Evolutionary conservation across 2,329 filamentous ascomycete genomes (phyloP).

Genomic region (Epichloe aotearoae): DNA sequence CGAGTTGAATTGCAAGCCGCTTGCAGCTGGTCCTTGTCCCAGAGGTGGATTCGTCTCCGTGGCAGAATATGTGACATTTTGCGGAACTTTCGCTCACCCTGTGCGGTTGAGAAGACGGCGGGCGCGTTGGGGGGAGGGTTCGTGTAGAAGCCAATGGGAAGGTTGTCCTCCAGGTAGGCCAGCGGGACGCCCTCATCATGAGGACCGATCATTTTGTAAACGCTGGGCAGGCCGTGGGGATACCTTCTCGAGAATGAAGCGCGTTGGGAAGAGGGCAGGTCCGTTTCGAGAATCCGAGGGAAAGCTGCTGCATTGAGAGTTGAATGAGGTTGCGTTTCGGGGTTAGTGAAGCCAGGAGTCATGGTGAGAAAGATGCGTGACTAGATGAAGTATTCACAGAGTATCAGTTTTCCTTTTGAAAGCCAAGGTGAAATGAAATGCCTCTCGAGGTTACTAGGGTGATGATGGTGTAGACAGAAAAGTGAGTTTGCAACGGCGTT

Average conservation of each 20-base stretch:
- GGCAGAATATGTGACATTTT: conserved; percentile 15
- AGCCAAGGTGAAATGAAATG: neutral
- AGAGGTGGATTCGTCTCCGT: conserved; percentile 20
- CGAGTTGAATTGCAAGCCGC: conserved; percentile 25
- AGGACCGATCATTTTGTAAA: conserved; percentile 21
- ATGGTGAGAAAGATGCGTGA: neutral
- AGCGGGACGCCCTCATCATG: conserved; percentile 13
- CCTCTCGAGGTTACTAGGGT: no score
- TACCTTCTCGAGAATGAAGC: conserved; percentile 19
- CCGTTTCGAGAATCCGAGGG: conserved; percentile 11
- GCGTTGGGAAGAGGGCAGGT: conserved; percentile 13
- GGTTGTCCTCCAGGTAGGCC: conserved; percentile 22
- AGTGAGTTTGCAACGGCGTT: neutral
- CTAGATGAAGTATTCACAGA: neutral
- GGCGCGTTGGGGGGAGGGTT: conserved; percentile 16
- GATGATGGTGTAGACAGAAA: neutral
- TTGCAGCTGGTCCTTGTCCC: conserved; percentile 27
- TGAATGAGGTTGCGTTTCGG: neutral
- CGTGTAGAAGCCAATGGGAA: conserved; percentile 25
- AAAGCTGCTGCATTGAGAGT: conserved; percentile 6
- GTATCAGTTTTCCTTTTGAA: neutral
- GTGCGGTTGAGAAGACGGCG: conserved; percentile 27
- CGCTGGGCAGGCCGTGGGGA: conserved; percentile 21
- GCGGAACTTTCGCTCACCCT: conserved; percentile 18
- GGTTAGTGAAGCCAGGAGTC: neutral